Evolutionary conservation across 305 asterid species (phyloP), one percentile per base, ranked within the genome.

Genomic region (Withania somnifera): DNA sequence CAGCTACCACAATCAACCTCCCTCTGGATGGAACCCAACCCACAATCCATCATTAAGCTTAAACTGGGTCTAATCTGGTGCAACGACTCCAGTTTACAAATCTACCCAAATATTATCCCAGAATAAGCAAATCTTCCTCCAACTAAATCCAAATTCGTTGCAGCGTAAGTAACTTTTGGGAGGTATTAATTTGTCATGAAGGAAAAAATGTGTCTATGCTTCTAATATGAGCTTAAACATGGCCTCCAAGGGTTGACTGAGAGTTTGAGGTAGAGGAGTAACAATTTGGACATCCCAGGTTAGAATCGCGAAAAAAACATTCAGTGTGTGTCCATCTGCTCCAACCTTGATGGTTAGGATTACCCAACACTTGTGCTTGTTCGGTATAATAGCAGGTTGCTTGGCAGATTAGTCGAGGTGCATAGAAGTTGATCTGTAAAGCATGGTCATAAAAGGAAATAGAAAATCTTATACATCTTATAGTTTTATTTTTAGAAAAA

Each of bases 31-130:
- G 38, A 71, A 47, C 38, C 57, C 20, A 24, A 45, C 45, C 58
- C 56, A 71, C 79, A n/a, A n/a, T n/a, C n/a, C n/a, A n/a, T n/a
- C n/a, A 71, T 71, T 71, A 71, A 71, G 78, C 78, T 45, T 71
- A 45, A 22, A 71, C n/a, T 24, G 56, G 79, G 58, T 42, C 79
- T 71, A 71, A 71, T 71, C 78, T 45, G 79, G 79, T 45, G 36
- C 38, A 15, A 10, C 7, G 38, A 69, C 34, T 71, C 79, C 40
- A 24, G 24, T 45, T 45, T 22, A 71, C 22, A 45, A 71, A 69
- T 69, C 36, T 69, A 40, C 78, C 54, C 22, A 42, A 69, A 71
- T 71, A 22, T 42, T 71, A 7, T 71, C 56, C 45, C 57, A 71
- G 36, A 71, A 71, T 71, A 71, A 22, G 45, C 57, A 45, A 47